Evolutionary conservation across 2,329 filamentous ascomycete species (phyloP).

Genomic region (Penicillium decumbens): DNA sequence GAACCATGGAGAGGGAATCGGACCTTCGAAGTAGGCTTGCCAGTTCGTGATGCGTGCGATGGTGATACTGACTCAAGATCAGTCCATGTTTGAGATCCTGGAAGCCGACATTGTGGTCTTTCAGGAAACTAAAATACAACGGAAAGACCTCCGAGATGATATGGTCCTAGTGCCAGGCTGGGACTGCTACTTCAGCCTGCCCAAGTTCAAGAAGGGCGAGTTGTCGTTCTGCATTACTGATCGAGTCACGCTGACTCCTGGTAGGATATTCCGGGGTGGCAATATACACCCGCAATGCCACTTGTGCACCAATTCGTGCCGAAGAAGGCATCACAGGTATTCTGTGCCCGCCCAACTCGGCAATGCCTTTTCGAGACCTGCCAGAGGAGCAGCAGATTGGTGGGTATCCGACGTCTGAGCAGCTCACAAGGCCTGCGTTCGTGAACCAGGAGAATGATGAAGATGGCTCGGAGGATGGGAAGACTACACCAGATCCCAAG

Average conservation of each 20-base stretch:
- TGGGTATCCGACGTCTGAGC: slow-evolving; percentile 70
- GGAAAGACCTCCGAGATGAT: slow-evolving; percentile 85
- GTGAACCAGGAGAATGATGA: slow-evolving; percentile 1
- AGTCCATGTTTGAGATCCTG: slow-evolving; percentile 91
- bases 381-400: slow-evolving; percentile 73
- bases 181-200: slow-evolving; percentile 94
- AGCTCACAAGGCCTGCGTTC: slow-evolving; percentile 47
- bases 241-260: slow-evolving; percentile 7
- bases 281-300: slow-evolving; percentile 85
- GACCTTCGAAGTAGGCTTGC: slow-evolving; percentile 58
- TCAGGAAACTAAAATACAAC: slow-evolving; percentile 94
- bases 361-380: slow-evolving; percentile 68
- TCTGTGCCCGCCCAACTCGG: slow-evolving; percentile 67
- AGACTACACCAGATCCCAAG: slow-evolving; percentile 10
- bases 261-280: slow-evolving; percentile 91
- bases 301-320: slow-evolving; percentile 78
- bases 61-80: background rate
- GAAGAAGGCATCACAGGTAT: slow-evolving; percentile 91
- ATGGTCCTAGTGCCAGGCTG: slow-evolving; percentile 94
- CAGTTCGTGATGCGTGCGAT: background rate
- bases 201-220: slow-evolving; percentile 84
- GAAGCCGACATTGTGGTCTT: slow-evolving; percentile 91
- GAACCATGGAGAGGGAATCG: slow-evolving; percentile 72
- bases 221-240: background rate
- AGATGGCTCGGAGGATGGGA: slow-evolving; percentile 40